Evolutionary conservation across 2,329 filamentous ascomycete species (phyloP), one percentile per base, ranked within the genome.

Genomic region (Rutstroemia sp.): DNA sequence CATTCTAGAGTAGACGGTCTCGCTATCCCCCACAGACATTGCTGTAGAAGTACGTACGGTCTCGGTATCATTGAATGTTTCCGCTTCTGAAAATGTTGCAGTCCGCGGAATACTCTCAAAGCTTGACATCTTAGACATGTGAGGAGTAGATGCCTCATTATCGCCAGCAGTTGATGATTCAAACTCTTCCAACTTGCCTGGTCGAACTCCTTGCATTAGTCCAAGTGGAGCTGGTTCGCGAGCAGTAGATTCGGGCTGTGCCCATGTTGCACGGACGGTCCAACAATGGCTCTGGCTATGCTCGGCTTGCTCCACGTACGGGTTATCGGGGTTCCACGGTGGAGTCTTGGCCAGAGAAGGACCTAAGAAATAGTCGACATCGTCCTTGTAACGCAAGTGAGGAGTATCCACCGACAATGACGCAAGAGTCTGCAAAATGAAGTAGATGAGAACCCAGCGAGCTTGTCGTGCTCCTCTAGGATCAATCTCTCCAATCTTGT

Each of bases 381-480:
- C 73, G 5, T 79, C 76, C 3, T 72, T 73, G 67, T 80, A 79
- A 12, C 76, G 74, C 8, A 82, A 71, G 41, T 75, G 73, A 10
- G 77, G 79, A 0, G 77, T 74, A 58, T 85, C 82, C 1, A 83
- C 80, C 0, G 79, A 78, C 6, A 86, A 73, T 23, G 77, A 78
- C 2, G 81, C 81, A 2, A 85, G 74, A 0, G 78, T 79, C 67
- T 86, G 82, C 16, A 85, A 69, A 10, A 85, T 71, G 3, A 77
- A 79, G 63, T 85, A 85, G 21, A 85, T 75, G 3, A 85, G 71
- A 4, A 83, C 71, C 82, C 82, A 86, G 21, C 82, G 77, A 9
- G 79, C 81, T 10, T 78, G 76, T 1, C 82, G 77, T 3, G 80
- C 81, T 18, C 73, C 74, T 51, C 75, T 76, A 1, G 80, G 80